Conservation (phyloP, 2,329 filamentous ascomycete genomes). For the Pseudocercospora fijiensis region DNA sequence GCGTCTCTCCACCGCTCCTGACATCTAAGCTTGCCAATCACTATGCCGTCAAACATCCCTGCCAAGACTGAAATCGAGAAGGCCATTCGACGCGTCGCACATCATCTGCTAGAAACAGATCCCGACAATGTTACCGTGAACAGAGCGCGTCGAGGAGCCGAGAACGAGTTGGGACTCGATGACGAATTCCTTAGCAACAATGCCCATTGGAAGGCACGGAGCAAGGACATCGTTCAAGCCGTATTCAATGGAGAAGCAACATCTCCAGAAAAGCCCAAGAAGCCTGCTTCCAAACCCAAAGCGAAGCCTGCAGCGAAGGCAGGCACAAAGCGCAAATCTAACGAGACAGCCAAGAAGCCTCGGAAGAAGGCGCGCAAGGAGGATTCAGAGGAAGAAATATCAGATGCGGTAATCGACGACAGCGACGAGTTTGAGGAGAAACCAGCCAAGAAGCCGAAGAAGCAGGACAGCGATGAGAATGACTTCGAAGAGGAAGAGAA, state of each 20-base stretch:
- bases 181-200: constrained; percentile 57
- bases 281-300: constrained; percentile 22
- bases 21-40: neutral
- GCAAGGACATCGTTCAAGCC: constrained; percentile 54
- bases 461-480: constrained; percentile 13
- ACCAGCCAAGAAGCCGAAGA: constrained; percentile 9
- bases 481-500: constrained; percentile 11
- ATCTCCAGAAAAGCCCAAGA: constrained; percentile 26
- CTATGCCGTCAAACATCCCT: constrained; percentile 33
- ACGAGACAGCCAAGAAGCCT: constrained; percentile 29
- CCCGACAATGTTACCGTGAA: constrained; percentile 58
- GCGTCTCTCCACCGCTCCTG: neutral
- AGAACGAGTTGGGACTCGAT: constrained; percentile 53
- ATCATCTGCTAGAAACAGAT: constrained; percentile 43
- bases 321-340: constrained; percentile 36
- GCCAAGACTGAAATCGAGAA: constrained; percentile 42
- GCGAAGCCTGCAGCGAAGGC: constrained; percentile 26
- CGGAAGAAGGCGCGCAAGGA: constrained; percentile 28
- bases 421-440: constrained; percentile 16
- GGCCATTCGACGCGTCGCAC: constrained; percentile 45
- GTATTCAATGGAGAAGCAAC: constrained; percentile 45
- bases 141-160: constrained; percentile 54
- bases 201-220: constrained; percentile 54
- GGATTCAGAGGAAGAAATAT: constrained; percentile 20
- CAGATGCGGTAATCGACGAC: constrained; percentile 16